Evolutionary conservation across 495 filamentous ascomycete genomes (phyloP).

Genomic region (Lasiosphaeriaceae sp.): DNA sequence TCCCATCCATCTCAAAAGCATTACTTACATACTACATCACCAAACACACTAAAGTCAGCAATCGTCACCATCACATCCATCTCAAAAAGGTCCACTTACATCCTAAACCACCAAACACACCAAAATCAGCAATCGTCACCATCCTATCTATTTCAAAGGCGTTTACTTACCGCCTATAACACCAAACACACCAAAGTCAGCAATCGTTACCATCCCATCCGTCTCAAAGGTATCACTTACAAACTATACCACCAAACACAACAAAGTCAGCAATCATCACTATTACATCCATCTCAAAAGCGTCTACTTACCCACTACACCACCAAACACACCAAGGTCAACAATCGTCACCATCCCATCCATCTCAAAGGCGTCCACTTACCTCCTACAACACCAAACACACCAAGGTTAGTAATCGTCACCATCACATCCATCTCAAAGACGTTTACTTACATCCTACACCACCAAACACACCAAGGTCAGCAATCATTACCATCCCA

Average conservation of each 20-base stretch:
- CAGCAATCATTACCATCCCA: constrained; percentile 3
- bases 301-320: no score
- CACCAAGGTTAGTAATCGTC: constrained; percentile 3
- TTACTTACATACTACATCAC: neutral
- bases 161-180: neutral
- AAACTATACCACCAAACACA: neutral
- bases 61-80: neutral
- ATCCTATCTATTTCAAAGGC: neutral
- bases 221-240: neutral
- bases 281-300: no score
- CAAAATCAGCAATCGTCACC: no score
- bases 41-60: neutral
- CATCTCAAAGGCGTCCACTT: neutral
- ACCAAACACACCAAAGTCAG: constrained; percentile 1
- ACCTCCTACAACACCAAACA: constrained; percentile 1
- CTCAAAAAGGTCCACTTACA: no score
- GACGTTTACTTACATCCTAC: neutral
- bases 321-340: no score
- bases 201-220: constrained; percentile 3
- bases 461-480: constrained; percentile 5
- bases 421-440: constrained; percentile 2
- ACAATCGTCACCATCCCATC: no score
- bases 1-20: neutral
- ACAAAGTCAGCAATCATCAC: constrained; percentile 3
- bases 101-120: no score